Base-by-base conservation (phyloP, 2,329 filamentous ascomycete species). In the Botrytis cinerea region DNA sequence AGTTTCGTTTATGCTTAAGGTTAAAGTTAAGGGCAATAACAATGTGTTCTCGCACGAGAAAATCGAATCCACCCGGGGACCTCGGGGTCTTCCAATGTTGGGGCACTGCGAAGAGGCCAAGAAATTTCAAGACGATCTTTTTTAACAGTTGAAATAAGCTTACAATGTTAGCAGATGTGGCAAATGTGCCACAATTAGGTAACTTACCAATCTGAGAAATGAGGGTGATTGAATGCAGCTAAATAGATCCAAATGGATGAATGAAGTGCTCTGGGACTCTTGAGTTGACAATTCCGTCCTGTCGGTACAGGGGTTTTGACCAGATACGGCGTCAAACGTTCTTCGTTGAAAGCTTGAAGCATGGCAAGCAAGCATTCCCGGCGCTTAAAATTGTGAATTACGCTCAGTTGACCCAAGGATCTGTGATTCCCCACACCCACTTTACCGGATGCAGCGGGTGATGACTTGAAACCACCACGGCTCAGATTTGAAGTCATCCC, bases 301-400 rank as follows among this genome's bases (percentile, higher is more conserved):
- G 48, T 10, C 54, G 48, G 63, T 67, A 67, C 32, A 67, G 45
- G 45, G 45, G 16, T 51, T 67, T 67, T 40, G 45, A 67, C 63
- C 20, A 48, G 9, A 67, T 28, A 38, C 63, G 22, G 63, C 63
- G 45, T 67, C 45, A 51, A 51, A 67, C 22, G 7, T 20, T 20
- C 46, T 51, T 40, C 1, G 28, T 20, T 51, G 63, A 67, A 51
- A 51, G 45, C 32, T 67, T 67, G 63, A 67, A 14, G 38, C 40
- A 32, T 63, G 61, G 61, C 38, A 63, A 45, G 61, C n/a, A 63
- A 63, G 40, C 38, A 63, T 63, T 63, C 38, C 61, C 38, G 61
- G 40, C 61, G 61, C 38, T 63, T 63, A 43, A 43, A 28, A 43
- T 45, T 40, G 40, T 54, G 51, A 57, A 57, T 57, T 57, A 32